Percentiles rank a stretch among this genome's conserved stretches.
Evolutionary conservation across 441 rosid species (phyloP).

Genomic region (Viola pubescens): DNA sequence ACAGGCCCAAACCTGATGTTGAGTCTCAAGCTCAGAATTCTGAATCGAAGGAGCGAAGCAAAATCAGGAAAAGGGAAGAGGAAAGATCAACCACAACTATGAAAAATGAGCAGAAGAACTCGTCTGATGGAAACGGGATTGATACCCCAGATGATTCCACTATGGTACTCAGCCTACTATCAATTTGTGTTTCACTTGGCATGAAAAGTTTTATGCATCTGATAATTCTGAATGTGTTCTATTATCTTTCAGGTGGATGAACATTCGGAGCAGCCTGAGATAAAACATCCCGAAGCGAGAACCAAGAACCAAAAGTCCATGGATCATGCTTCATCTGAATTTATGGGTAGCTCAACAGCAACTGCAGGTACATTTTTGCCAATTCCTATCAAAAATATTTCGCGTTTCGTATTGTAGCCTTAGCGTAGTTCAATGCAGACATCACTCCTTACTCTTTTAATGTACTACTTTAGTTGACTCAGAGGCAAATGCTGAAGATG

Average conservation of each 20-base stretch:
- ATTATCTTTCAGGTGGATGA: constrained; percentile 27
- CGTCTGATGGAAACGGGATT: constrained; percentile 21
- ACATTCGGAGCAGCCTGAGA: constrained; percentile 13
- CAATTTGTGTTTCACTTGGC: constrained; percentile 3
- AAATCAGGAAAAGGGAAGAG: constrained; percentile 19
- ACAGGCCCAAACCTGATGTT: constrained; percentile 19
- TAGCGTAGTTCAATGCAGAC: too few species aligned
- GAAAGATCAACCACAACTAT: constrained; percentile 21
- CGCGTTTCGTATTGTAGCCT: not conserved
- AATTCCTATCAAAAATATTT: not conserved
- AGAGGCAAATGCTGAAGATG: constrained; percentile 31
- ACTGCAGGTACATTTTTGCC: constrained; percentile 36
- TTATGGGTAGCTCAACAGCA: constrained; percentile 24
- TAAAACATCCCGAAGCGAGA: constrained; percentile 17
- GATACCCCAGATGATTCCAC: constrained; percentile 20
- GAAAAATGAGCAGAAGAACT: constrained; percentile 21
- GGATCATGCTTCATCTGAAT: constrained; percentile 23
- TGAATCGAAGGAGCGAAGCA: constrained; percentile 33
- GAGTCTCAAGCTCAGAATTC: constrained; percentile 33
- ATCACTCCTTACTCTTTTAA: too few species aligned
- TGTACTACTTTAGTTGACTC: constrained; percentile 10
- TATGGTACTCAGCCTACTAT: constrained; percentile 18
- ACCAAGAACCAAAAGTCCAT: constrained; percentile 15
- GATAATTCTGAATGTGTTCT: not conserved
- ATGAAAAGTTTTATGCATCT: not conserved